phyloP scores from a whole-genome alignment of 2,329 filamentous ascomycete genomes.

The Colletotrichum horii region DNA sequence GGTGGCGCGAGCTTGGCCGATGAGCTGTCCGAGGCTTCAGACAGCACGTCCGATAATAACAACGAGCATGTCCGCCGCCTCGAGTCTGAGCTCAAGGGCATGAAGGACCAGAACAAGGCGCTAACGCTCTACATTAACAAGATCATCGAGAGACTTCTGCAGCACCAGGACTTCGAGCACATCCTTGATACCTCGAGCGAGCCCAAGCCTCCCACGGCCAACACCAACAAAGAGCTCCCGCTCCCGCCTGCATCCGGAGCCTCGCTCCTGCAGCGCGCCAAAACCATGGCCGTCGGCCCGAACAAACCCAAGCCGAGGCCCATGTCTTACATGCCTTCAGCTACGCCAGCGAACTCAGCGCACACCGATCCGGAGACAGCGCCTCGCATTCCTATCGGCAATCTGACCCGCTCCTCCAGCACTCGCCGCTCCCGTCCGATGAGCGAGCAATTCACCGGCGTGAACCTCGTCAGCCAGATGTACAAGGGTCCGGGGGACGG shows the following conservation, averaged over 20 bases:
- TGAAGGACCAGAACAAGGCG: constrained; percentile 96
- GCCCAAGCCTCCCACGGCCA: constrained; percentile 38
- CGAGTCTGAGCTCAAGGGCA: constrained; percentile 77
- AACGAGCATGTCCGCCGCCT: constrained; percentile 69
- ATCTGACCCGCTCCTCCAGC: constrained; percentile 57
- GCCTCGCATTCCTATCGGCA: constrained; percentile 75
- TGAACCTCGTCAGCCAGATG: constrained; percentile 85
- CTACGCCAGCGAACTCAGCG: constrained; percentile 37
- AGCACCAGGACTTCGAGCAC: constrained; percentile 93
- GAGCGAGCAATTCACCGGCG: constrained; percentile 67
- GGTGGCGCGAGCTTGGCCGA: constrained; percentile 74
- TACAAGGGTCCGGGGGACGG: constrained; percentile 73
- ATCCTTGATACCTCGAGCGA: constrained; percentile 79
- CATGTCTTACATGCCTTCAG: constrained; percentile 59
- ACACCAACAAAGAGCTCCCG: constrained; percentile 85
- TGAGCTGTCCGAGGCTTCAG: constrained; percentile 77
- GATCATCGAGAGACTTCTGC: constrained; percentile 93
- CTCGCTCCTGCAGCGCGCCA: constrained; percentile 65
- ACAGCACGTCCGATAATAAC: constrained; percentile 51
- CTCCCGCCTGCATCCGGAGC: constrained; percentile 64
- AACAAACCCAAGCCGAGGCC: constrained; percentile 56
- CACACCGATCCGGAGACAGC: constrained; percentile 75
- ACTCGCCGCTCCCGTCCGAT: constrained; percentile 62
- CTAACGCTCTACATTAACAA: constrained; percentile 98
- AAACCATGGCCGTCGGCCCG: constrained; percentile 59